Evolutionary conservation across 2,329 filamentous ascomycete genomes (phyloP), one percentile per base, ranked within the genome.

Genomic region (Fusarium nisikadoi): DNA sequence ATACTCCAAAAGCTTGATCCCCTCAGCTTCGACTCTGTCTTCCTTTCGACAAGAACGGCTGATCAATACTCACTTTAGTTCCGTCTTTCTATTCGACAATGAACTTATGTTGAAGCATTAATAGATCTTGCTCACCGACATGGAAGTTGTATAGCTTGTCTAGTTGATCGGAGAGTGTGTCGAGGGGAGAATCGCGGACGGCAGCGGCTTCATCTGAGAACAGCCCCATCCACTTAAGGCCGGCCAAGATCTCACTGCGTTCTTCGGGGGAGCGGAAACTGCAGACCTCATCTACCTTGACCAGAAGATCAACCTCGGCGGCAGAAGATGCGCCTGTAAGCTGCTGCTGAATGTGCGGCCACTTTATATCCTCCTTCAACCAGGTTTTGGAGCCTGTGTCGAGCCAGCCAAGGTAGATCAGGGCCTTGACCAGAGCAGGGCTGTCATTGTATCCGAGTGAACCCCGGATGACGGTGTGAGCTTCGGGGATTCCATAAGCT

Each of bases 41-140:
- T 7, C 3, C 5, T 6, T 11, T 19, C 8, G 1, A 13, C 1
- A 31, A 39, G 27, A 5, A 14, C 17, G 16, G 4, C 16, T 4
- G 10, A 19, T 13, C 8, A 7, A 17, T 17, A 29, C 16, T 60
- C 5, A 41, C 42, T 20, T 60, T 16, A 6, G 27, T 11, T 3
- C 35, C 27, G 5, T 60, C 10, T 8, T 29, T 41, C 41, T 23
- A 20, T 3, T 41, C 11, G 3, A 41, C 6, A 16, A 62, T 29
- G 19, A 60, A 47, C 9, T 61, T 61, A 35, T 61, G 42, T 12
- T 60, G 33, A 3, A 62, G 35, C 27, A 62, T 47, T n/a, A 29
- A 12, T 9, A 62, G 13, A 27, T 60, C 42, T 16, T 27, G 27
- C 33, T 35, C 19, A 39, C 19, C 16, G 2, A 10, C 8, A 6